These are phyloP conservation scores for Penicillium pulvis DNA, from an alignment of 495 filamentous ascomycete genomes.

Conservation along the genomic window DNA sequence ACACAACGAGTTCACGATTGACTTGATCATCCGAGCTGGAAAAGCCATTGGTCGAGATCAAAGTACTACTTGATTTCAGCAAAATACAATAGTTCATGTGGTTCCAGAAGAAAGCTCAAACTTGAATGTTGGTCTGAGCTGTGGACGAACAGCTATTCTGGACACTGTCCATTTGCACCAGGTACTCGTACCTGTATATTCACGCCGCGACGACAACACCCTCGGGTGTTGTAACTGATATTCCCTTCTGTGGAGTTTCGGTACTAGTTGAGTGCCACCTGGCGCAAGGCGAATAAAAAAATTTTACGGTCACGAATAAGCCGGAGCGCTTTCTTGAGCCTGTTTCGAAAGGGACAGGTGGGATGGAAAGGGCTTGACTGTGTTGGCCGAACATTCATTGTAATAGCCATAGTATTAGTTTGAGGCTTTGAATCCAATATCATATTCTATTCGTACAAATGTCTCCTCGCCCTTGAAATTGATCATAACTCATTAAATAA, in stretches of 20 bases:
- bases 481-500: conserved; percentile 1
- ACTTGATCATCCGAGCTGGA: not conserved
- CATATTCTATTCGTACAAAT: conserved; percentile 9
- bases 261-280: conserved; percentile 52
- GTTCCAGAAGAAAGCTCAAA: not conserved
- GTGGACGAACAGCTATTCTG: not conserved
- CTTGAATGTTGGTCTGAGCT: conserved; percentile 12
- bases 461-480: conserved; percentile 2
- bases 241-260: conserved; percentile 47
- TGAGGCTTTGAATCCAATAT: not conserved
- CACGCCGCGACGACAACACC: conserved; percentile 60
- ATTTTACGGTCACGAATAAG: conserved; percentile 81
- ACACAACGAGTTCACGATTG: not conserved
- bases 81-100: not conserved
- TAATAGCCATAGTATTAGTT: not conserved
- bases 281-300: conserved; percentile 56
- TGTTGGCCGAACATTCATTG: conserved; percentile 62
- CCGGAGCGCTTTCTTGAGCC: conserved; percentile 87
- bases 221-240: conserved; percentile 57
- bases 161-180: not conserved
- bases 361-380: conserved; percentile 90
- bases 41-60: not conserved
- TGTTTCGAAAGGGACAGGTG: conserved; percentile 73
- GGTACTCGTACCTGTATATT: not conserved
- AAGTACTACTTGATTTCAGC: not conserved